These are phyloP conservation scores for Diutina pseudorugosa DNA, from an alignment of 1,139 yeast species.

Conservation along the genomic window DNA sequence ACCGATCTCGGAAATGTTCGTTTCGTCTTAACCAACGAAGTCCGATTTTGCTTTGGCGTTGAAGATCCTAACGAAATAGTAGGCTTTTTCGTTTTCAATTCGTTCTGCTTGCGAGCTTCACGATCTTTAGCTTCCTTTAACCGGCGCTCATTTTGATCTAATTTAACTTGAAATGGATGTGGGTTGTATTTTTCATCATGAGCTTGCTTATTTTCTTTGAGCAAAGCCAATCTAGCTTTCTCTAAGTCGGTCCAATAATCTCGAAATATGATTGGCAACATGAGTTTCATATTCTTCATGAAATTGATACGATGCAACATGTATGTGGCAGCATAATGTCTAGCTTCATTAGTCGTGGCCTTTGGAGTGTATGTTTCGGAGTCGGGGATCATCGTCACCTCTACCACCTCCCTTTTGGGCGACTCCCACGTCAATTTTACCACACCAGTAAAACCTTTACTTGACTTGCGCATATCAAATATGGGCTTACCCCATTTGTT, in stretches of 20 bases:
- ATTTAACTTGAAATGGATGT: constrained; percentile 58
- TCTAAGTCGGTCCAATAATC: constrained; percentile 70
- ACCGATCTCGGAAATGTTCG: constrained; percentile 23
- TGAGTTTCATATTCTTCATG: constrained; percentile 75
- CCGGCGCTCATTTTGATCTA: constrained; percentile 38
- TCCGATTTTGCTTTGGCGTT: constrained; percentile 6
- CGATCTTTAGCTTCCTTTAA: constrained; percentile 33
- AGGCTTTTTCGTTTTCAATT: constrained; percentile 29
- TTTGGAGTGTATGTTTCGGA: constrained; percentile 40
- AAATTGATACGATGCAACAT: constrained; percentile 72
- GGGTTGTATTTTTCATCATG: constrained; percentile 46
- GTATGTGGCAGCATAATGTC: constrained; percentile 84
- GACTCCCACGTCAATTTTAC: constrained; percentile 59
- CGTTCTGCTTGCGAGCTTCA: constrained; percentile 23
- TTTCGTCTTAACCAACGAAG: constrained; percentile 4
- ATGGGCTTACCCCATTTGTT: constrained; percentile 82
- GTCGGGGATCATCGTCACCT: constrained; percentile 53
- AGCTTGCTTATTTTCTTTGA: constrained; percentile 30
- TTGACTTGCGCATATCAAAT: constrained; percentile 49
- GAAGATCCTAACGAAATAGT: constrained; percentile 12
- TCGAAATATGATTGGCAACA: constrained; percentile 73
- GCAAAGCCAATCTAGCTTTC: constrained; percentile 33
- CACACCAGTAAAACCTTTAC: constrained; percentile 48
- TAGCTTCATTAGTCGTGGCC: constrained; percentile 76
- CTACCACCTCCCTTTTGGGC: constrained; percentile 61